These are phyloP conservation scores for Collybia sp. DNA, from an alignment of 768 basidiomycete genomes.

Conservation along the genomic window DNA sequence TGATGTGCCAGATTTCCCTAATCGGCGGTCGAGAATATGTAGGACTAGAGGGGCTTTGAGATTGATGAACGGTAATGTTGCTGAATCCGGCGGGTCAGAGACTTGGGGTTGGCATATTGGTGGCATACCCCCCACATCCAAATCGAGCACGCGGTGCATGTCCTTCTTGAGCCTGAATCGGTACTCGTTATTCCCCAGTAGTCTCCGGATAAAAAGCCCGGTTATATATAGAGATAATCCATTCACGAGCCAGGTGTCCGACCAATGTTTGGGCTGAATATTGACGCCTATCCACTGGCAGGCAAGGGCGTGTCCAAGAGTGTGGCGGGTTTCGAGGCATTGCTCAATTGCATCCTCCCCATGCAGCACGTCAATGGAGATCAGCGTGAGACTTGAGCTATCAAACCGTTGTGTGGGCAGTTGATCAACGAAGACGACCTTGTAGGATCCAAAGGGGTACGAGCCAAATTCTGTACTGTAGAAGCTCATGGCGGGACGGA, in stretches of 20 bases:
- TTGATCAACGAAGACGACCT: slow-evolving; percentile 91
- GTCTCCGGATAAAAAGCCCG: slow-evolving; percentile 78
- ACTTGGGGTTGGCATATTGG: slow-evolving; percentile 91
- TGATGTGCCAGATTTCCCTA: slow-evolving; percentile 94
- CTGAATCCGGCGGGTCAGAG: slow-evolving; percentile 78
- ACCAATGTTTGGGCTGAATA: slow-evolving; percentile 89
- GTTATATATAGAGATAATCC: slow-evolving; percentile 90
- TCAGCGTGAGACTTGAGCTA: slow-evolving; percentile 76
- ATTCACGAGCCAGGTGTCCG: slow-evolving; percentile 96
- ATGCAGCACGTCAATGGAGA: slow-evolving; percentile 79
- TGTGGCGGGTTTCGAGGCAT: slow-evolving; percentile 84
- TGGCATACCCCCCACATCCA: slow-evolving; percentile 85
- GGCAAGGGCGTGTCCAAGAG: slow-evolving; percentile 83
- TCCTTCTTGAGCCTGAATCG: slow-evolving; percentile 94
- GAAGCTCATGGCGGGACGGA: slow-evolving; percentile 89
- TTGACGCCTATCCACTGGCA: slow-evolving; percentile 98
- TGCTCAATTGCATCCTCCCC: slow-evolving; percentile 90
- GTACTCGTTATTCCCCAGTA: slow-evolving; percentile 96
- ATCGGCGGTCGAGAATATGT: slow-evolving; percentile 89
- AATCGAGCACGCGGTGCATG: slow-evolving; percentile 85
- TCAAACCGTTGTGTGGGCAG: slow-evolving; percentile 79
- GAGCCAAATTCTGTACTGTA: slow-evolving; percentile 90
- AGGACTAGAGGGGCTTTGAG: slow-evolving; percentile 95
- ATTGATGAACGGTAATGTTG: slow-evolving; percentile 82
- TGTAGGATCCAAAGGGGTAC: slow-evolving; percentile 94